A percentile compares a stretch with the other conserved stretches of the same genome.
Conservation (phyloP, 208 protist genomes). For the Kentomonas sorsogonicus region DNA sequence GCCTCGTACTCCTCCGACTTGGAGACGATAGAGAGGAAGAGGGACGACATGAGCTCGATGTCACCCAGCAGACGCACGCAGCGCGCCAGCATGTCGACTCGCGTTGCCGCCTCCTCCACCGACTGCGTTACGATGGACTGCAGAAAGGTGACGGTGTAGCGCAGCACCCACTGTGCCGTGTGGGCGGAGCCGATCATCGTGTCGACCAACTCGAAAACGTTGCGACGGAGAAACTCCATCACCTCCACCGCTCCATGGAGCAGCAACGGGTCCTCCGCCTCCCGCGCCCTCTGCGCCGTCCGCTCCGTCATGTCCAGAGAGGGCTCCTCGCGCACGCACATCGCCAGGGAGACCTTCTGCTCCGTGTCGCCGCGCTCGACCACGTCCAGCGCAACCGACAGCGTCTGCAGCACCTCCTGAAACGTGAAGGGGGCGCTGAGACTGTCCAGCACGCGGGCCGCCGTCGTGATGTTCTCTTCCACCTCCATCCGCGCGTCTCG, state of each 20-base stretch:
- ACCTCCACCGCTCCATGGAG: conserved; percentile 66
- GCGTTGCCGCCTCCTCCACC: conserved; percentile 51
- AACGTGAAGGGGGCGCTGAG: conserved; percentile 55
- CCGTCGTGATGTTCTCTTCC: conserved; percentile 44
- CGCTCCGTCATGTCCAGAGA: conserved; percentile 6
- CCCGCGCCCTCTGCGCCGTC: conserved; percentile 4
- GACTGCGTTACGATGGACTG: conserved; percentile 31
- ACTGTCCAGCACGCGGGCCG: conserved; percentile 33
- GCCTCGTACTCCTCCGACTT: conserved; percentile 66
- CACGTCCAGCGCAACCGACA: conserved; percentile 32
- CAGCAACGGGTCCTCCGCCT: conserved; percentile 12
- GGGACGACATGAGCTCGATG: conserved; percentile 67
- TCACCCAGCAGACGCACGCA: conserved; percentile 68
- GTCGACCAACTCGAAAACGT: conserved; percentile 39
- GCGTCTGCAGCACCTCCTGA: conserved; percentile 38
- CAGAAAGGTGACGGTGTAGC: conserved; percentile 82
- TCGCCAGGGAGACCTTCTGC: conserved; percentile 39
- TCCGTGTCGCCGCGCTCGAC: conserved; percentile 55
- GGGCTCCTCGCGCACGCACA: conserved; percentile 16
- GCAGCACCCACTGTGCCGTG: conserved; percentile 76
- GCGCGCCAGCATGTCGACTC: conserved; percentile 53
- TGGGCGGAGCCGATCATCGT: conserved; percentile 39
- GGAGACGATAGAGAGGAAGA: conserved; percentile 54
- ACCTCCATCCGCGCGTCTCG: conserved; percentile 46
- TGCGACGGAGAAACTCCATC: conserved; percentile 38